phyloP scores from a whole-genome alignment of 352 stramenopile genomes.

The Phytophthora sansomeana region DNA sequence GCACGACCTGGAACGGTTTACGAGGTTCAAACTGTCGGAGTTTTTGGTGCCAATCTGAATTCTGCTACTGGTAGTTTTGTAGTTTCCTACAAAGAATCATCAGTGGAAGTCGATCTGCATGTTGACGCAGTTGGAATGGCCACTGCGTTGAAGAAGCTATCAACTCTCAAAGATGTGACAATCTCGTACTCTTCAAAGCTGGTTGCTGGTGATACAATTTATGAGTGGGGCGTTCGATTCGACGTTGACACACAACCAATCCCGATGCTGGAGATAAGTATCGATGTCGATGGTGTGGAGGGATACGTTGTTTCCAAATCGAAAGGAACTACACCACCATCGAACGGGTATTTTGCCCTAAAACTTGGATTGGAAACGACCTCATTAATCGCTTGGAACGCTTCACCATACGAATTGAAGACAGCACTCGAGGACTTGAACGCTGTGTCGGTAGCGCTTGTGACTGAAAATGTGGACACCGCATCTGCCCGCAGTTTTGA shows the following conservation, averaged over 20 bases:
- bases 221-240: not conserved
- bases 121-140: not conserved
- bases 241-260: not conserved
- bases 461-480: conserved; percentile 19
- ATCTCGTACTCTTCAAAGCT: not conserved
- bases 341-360: conserved; percentile 17
- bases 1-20: not conserved
- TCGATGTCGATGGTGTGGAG: not conserved
- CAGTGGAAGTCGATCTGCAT: not conserved
- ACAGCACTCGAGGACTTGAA: not conserved
- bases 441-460: conserved; percentile 20
- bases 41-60: not conserved
- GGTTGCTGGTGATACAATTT: not conserved
- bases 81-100: not conserved
- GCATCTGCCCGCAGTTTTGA: conserved; percentile 16
- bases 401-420: not conserved
- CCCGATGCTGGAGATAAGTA: not conserved
- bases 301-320: conserved; percentile 1
- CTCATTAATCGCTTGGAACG: conserved; percentile 29
- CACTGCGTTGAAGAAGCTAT: not conserved
- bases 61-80: not conserved
- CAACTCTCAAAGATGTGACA: not conserved
- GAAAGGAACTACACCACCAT: conserved; percentile 6
- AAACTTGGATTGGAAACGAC: conserved; percentile 27
- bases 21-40: not conserved